Base-by-base conservation (phyloP, 371 early-diverging fungal genomes). In the Rhizopus sp. region DNA sequence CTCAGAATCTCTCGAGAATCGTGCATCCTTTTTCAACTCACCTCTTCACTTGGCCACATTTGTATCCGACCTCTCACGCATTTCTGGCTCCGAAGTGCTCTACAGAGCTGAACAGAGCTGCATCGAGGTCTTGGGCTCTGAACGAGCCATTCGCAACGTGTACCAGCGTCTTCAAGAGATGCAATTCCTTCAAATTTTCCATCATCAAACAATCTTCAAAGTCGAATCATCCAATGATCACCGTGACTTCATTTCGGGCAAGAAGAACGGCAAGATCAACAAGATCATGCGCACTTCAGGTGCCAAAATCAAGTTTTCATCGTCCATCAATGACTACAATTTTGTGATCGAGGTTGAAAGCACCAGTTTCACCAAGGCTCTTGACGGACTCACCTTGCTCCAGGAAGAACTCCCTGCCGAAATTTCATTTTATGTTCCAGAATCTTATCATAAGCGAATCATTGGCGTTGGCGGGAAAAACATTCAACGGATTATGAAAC, bases 391-490 rank as follows among this genome's bases (percentile, higher is more conserved):
- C 29, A 67, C 73, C 0, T 39, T 90, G 59, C 68, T 90, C 0
- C 86, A 89, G 66, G 89, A 89, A 55, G 93, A 93, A 67, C 64
- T 91, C 6, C 93, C 93, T 2, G 91, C 90, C 3, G 91, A 91
- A 56, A 82, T 88, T 35, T 84, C 86, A 7, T 95, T 95, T 64
- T 86, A 83, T 71, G 83, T 95, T 5, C 91, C 93, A 50, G 92
- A 93, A 62, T 76, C 83, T 1, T 88, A 85, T 65, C 96, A 95
- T 75, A 94, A 93, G 70, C 85, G 93, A 15, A 92, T 95, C 56
- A 95, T 95, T 60, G 96, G 96, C n/a, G 90, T 89, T 12, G 92
- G 91, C 0, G 96, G 96, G 44, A 93, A 92, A 64, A 92, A 93
- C 65, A 93, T 95, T 44, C 94, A 94, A 59, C 77, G 88, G 42